These are phyloP conservation scores for Fusarium albidum DNA, from an alignment of 2,329 filamentous ascomycete species.

Conservation along the genomic window DNA sequence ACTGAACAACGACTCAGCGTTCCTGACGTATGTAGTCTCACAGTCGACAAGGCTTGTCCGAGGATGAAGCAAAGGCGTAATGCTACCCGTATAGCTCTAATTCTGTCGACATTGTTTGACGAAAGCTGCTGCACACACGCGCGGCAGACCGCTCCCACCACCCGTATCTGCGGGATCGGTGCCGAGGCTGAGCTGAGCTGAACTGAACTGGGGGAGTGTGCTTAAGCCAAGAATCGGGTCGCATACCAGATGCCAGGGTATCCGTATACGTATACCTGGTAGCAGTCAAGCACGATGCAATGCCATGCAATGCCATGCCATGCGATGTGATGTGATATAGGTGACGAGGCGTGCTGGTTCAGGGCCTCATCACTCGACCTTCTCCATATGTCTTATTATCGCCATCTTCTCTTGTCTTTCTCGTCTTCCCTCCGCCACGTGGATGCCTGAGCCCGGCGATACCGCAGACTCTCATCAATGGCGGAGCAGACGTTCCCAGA, in stretches of 20 bases:
- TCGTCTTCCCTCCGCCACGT: conserved; percentile 1
- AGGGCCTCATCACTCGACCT: conserved; percentile 30
- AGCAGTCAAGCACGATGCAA: background rate
- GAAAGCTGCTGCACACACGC: conserved; percentile 2
- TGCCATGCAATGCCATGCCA: conserved; percentile 12
- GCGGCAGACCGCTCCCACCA: conserved; percentile 10
- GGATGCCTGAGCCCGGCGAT: conserved; percentile 20
- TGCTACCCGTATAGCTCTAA: no score
- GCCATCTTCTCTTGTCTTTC: conserved; percentile 4
- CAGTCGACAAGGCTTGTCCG: no score
- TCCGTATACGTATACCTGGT: no score
- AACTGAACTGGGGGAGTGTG: no score
- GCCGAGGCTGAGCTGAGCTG: conserved; percentile 23
- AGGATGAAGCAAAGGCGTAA: no score
- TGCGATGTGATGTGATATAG: conserved; percentile 16
- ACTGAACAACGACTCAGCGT: background rate
- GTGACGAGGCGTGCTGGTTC: conserved; percentile 33
- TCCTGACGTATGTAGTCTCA: no score
- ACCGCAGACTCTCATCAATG: background rate
- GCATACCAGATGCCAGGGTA: background rate
- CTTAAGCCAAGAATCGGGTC: background rate
- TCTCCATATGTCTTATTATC: conserved; percentile 4
- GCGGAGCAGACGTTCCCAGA: background rate
- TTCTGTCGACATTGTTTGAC: background rate
- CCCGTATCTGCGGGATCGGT: conserved; percentile 18